phyloP scores from a whole-genome alignment of 2,329 filamentous ascomycete genomes.

The Paraphoma sp. region DNA sequence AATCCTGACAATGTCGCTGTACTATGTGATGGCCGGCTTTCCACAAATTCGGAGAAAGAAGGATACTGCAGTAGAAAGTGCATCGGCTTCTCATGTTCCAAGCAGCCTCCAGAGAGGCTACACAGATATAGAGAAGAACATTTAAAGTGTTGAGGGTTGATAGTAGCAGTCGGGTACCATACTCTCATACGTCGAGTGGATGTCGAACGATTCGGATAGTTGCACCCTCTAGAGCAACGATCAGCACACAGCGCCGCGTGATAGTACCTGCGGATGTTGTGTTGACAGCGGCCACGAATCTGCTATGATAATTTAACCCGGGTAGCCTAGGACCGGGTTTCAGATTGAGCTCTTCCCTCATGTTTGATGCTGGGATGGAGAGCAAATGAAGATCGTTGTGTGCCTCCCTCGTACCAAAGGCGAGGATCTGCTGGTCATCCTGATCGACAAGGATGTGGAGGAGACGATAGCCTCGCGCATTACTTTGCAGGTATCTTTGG shows the following conservation, averaged over 20 bases:
- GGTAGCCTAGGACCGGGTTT: not conserved
- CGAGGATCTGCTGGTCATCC: not conserved
- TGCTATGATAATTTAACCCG: slow-evolving; percentile 4
- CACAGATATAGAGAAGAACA: slow-evolving; percentile 6
- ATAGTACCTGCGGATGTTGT: not conserved
- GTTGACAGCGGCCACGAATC: not conserved
- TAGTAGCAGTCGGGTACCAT: not conserved
- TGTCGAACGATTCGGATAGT: not conserved
- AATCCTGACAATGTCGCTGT: not conserved
- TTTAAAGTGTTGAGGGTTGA: not conserved
- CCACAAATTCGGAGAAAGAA: not conserved
- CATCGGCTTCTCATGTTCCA: not conserved
- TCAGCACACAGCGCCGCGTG: not conserved
- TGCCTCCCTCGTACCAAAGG: slow-evolving; percentile 4
- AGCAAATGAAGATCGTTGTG: slow-evolving; percentile 5
- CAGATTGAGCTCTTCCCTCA: slow-evolving; percentile 1
- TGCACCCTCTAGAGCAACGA: not conserved
- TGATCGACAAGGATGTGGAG: not conserved
- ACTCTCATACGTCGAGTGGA: not conserved
- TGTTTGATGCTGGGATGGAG: not conserved
- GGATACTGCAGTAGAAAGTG: not conserved
- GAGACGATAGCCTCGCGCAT: slow-evolving; percentile 4
- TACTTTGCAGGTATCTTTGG: slow-evolving; percentile 1
- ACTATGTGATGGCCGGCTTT: slow-evolving; percentile 5
- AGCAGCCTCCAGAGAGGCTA: slow-evolving; percentile 1